Base-by-base conservation (phyloP, 106 monocot genomes). In the Dioscorea dumetorum region DNA sequence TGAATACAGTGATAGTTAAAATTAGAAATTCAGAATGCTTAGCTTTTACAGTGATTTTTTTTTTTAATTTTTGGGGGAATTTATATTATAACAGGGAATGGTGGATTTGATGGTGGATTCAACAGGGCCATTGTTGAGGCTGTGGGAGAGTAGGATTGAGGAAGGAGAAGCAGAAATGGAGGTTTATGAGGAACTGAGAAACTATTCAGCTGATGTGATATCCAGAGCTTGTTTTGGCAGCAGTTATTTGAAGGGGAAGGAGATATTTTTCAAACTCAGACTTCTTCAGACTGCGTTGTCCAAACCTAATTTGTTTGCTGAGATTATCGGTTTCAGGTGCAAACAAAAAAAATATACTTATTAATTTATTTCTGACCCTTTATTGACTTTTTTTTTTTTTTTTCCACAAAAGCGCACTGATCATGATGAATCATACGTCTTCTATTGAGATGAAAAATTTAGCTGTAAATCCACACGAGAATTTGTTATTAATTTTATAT, bases 221-320 rank as follows among this genome's bases (percentile, higher is more conserved):
- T 85, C 92, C 12, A 85, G 74, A 74, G 76, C 83, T 16, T 92
- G 92, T 21, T 92, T 92, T 67, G 88, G 92, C 0, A 92, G 83
- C 63, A 88, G 78, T 61, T 92, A 88, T 24, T 12, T 68, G 15
- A 48, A 59, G 33, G 88, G 88, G 49, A 74, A 80, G 62, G 81
- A 80, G 31, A 88, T 92, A n/a, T 92, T 92, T 54, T 50, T 49
- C 6, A 83, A 78, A 70, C 66, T 92, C 10, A 76, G 78, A 49
- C 70, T 61, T 3, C 70, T 92, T 10, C 85, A 83, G 68, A 73
- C 71, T 28, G 73, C 69, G 14, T 15, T 92, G 19, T 72, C 85
- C 5, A 72, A 62, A 62, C 78, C 75, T 32, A 85, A 72, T 67
- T 21, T 67, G 4, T 51, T 85, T 48, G 73, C 73, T 56, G 85